A percentile compares a stretch with the other conserved stretches of the same genome.
phyloP scores from a whole-genome alignment of 257 asterid species.

The Solanum paucissectum region DNA sequence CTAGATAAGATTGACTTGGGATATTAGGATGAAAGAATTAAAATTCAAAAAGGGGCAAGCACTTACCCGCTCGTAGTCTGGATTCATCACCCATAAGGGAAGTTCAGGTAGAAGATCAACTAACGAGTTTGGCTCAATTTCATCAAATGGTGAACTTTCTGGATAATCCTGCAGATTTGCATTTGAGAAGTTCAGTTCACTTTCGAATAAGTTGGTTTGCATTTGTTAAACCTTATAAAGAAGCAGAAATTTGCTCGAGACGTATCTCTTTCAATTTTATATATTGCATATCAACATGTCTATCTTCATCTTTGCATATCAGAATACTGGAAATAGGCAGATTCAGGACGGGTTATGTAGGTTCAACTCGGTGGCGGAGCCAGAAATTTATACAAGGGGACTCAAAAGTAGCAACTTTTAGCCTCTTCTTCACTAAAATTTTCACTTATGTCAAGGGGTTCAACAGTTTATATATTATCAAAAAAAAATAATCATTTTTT shows the following conservation, averaged over 20 bases:
- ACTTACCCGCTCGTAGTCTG: constrained; percentile 70
- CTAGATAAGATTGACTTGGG: neutral
- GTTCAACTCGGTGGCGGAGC: neutral
- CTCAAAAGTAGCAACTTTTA: too few species aligned
- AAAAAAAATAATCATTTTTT: neutral
- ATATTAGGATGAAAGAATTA: neutral
- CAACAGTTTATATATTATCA: neutral
- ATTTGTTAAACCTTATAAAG: neutral
- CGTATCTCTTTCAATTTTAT: neutral
- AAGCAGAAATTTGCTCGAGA: neutral
- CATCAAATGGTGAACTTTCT: neutral
- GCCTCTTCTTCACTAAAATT: too few species aligned
- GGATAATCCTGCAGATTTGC: neutral
- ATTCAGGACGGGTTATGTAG: neutral
- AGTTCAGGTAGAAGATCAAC: constrained; percentile 50
- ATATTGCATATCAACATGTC: neutral
- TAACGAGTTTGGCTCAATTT: constrained; percentile 19
- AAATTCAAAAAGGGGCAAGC: neutral
- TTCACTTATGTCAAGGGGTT: too few species aligned
- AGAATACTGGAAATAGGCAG: neutral
- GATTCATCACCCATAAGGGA: constrained; percentile 78
- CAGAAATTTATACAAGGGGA: too few species aligned
- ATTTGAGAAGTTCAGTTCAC: neutral
- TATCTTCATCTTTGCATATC: neutral
- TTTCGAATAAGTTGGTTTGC: neutral